Evolutionary conservation across 2,329 filamentous ascomycete species (phyloP), one percentile per base, ranked within the genome.

Genomic region (Colletotrichum costaricense): DNA sequence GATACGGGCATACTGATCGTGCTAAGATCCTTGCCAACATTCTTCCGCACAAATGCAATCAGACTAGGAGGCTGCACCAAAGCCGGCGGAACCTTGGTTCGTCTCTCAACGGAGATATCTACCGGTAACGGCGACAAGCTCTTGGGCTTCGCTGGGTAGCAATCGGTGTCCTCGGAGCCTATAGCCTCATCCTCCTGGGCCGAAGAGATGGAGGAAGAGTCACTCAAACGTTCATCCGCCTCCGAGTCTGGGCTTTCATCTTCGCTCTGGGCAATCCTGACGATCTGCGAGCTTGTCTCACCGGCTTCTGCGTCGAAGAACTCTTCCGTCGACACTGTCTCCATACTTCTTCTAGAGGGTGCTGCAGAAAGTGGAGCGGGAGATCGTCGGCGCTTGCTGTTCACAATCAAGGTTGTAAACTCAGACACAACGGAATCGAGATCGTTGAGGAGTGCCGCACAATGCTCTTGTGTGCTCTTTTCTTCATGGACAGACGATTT

Each of bases 1-100:
- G 96, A 97, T 1, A 98, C 97, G 0, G 97, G 97, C 96, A 98
- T 98, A 60, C 95, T 95, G 76, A 99, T 97, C 3, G 95, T 97
- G 73, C 95, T 98, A 62, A 99, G 87, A 82, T 99, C 97, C 82
- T 99, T 99, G 80, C 97, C 97, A 11, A 98, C 97, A 78, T 99
- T 99, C 83, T 98, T 99, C 77, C 97, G 92, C 38, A 98, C 88
- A 81, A 98, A 98, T 0, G 94, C 94, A 76, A 99, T 98, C 66
- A 99, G 86, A 81, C 95, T 98, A 0, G 97, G 97, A 0, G 97
- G 97, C 70, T 92, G 86, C 16, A 95, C 91, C 33, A 92, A 95
- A 7, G 95, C 91, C 2, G 93, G 87, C 3, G 92, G 88, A 19
- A 99, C 91, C 0, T 90, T 92, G 7, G 85, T 87, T 70, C 97